Base-by-base conservation (phyloP, 495 filamentous ascomycete genomes). In the Rusavskia elegans region DNA sequence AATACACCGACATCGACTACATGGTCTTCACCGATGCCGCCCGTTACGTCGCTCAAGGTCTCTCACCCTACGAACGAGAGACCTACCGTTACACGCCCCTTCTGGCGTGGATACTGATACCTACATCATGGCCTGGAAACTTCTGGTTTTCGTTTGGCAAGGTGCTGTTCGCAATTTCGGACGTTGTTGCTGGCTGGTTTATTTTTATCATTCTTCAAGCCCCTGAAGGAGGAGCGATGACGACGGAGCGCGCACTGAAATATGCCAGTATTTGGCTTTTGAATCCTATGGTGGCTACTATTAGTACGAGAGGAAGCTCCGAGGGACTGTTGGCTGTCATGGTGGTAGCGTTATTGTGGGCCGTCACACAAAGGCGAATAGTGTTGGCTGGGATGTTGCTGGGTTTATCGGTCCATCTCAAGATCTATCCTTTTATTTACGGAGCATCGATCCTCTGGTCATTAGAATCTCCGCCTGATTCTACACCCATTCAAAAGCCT, bases 1-100 rank as follows among this genome's bases (percentile, higher is more conserved):
- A 95, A 67, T 98, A 96, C 74, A 98, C 93, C 50, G 92, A 98
- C 67, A 95, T 98, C 62, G 92, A 98, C 75, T 98, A 98, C 72
- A 81, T 85, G 59, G 92, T 98, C 55, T 98, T 98, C 73, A 97
- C 93, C n/a, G 89, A 95, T 64, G 92, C 92, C 10, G 78, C 93
- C 8, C 85, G 84, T 54, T 89, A 83, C 63, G 74, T 86, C 40
- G 67, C 74, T 0, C 70, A 65, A 25, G 72, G 84, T 2, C 63
- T 59, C 3, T 85, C 85, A 2, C 92, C 92, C 0, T 98, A 98
- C 64, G 68, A 73, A 21, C 77, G 92, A 32, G 92, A 92, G 60
- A 98, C 92, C 0, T 98, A 98, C 67, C 85, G 92, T 51, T 98
- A 98, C 69, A 97, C 92, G 30, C 92, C 92, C 0, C 69, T 98